Base-by-base conservation (phyloP, 805 yeast species). In the Suhomyces emberorum region DNA sequence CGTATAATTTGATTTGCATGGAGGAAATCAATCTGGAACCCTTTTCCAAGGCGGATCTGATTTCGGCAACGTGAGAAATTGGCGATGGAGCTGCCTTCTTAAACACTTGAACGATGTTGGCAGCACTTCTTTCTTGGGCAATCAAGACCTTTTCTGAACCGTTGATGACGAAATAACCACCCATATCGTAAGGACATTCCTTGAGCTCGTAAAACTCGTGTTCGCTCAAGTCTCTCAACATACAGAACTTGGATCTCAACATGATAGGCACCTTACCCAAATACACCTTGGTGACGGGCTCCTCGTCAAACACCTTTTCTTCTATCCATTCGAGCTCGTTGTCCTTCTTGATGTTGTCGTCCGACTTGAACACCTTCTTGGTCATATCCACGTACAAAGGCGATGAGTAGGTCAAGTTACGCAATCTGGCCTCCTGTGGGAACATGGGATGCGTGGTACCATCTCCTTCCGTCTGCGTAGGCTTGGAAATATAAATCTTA, bases 171-270 rank as follows among this genome's bases (percentile, higher is more conserved):
- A 93, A 93, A 65, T 93, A 93, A 44, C 99, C 99, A 63, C 99
- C 99, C 95, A 93, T 95, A 74, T 93, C 99, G 65, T 87, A 93
- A 21, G 98, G 98, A 69, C 99, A 93, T 67, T 93, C 99, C 64
- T 93, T 89, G 57, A 93, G 77, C 52, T 88, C 95, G 65, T 89
- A 93, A 54, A 89, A 77, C 64, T 93, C 98, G 49, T 86, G 88
- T 52, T 93, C 98, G 7, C 87, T 80, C 49, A 93, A 75, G 43
- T 86, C 95, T 55, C 88, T 77, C 53, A 93, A 75, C 69, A 89
- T 80, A 77, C 99, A 93, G 58, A 88, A 93, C 70, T 88, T 91
- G 38, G 98, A 91, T 54, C 96, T 78, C 52, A 93, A 75, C 99
- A 93, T 93, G 62, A 93, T 88, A 34, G 99, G 99, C 43, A 93